Evolutionary conservation across 2,329 filamentous ascomycete genomes (phyloP).

Genomic region (Cordyceps javanica): DNA sequence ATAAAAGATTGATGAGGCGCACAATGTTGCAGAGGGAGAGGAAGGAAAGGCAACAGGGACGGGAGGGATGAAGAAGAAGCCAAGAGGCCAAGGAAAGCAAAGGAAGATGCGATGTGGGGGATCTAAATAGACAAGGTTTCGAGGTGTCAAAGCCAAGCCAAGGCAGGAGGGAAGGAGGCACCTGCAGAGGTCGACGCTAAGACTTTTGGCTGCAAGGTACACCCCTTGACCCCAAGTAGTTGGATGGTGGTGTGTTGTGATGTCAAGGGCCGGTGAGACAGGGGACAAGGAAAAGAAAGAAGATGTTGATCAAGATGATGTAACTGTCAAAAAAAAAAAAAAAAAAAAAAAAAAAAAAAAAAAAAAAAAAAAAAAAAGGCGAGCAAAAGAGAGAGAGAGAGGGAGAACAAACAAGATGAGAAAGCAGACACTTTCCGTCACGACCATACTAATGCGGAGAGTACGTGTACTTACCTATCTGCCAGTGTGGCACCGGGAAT

Average conservation of each 20-base stretch:
- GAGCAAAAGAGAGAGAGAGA: too few species aligned
- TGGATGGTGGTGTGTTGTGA: too few species aligned
- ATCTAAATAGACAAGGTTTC: conserved; percentile 11
- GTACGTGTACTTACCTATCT: too few species aligned
- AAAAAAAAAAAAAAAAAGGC: too few species aligned
- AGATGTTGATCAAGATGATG: too few species aligned
- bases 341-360: too few species aligned
- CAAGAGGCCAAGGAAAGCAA: background rate
- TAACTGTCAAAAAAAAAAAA: too few species aligned
- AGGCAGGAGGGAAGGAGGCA: background rate
- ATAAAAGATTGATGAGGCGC: background rate
- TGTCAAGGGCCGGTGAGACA: background rate
- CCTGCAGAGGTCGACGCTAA: background rate
- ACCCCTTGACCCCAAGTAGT: background rate
- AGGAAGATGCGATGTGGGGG: conserved; percentile 5
- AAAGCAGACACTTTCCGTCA: too few species aligned
- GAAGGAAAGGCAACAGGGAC: background rate
- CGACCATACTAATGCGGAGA: too few species aligned
- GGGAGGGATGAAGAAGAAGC: background rate
- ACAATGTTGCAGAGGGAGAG: background rate
- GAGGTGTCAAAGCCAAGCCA: too few species aligned
- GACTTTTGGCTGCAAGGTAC: background rate
- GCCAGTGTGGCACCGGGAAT: too few species aligned
- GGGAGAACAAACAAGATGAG: too few species aligned
- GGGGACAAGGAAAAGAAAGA: background rate